These are phyloP conservation scores for Calcarisporium arbuscula DNA, from an alignment of 2,329 filamentous ascomycete species.

Conservation along the genomic window DNA sequence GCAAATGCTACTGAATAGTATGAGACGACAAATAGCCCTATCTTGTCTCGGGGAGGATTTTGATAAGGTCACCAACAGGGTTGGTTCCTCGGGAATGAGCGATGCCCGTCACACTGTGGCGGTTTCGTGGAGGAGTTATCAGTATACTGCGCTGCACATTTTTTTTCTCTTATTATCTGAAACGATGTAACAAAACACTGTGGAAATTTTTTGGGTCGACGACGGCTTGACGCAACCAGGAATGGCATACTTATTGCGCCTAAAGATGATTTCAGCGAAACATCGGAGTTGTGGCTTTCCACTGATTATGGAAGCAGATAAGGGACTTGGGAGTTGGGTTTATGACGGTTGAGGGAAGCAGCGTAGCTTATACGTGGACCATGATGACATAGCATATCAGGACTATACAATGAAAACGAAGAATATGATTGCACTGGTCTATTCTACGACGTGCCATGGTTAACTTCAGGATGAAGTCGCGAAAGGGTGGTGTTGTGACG, in stretches of 20 bases:
- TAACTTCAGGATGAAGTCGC: too few relatives aligned
- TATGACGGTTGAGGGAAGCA: slow-evolving; percentile 9
- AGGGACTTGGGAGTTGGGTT: slow-evolving; percentile 18
- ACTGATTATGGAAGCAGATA: slow-evolving; percentile 7
- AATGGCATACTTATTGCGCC: slow-evolving; percentile 1
- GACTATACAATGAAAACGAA: too few relatives aligned
- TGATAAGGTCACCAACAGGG: too few relatives aligned
- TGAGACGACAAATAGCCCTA: neutral
- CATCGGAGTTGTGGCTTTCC: slow-evolving; percentile 10
- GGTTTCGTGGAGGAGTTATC: too few relatives aligned
- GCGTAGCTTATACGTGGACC: slow-evolving; percentile 12
- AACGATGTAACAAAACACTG: slow-evolving; percentile 23
- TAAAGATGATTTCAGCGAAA: slow-evolving; percentile 10
- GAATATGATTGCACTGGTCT: too few relatives aligned
- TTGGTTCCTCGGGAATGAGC: too few relatives aligned
- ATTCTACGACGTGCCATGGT: too few relatives aligned
- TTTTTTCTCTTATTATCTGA: slow-evolving; percentile 3
- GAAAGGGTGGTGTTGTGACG: too few relatives aligned
- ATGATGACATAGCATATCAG: slow-evolving; percentile 10
- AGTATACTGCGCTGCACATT: too few relatives aligned
- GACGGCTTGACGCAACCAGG: slow-evolving; percentile 1
- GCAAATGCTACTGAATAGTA: slow-evolving; percentile 21
- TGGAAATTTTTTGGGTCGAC: slow-evolving; percentile 7
- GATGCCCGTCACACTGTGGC: too few relatives aligned
- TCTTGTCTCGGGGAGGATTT: too few relatives aligned